These are phyloP conservation scores for Jacaranda mimosifolia DNA, from an alignment of 257 asterid species.

Conservation along the genomic window DNA sequence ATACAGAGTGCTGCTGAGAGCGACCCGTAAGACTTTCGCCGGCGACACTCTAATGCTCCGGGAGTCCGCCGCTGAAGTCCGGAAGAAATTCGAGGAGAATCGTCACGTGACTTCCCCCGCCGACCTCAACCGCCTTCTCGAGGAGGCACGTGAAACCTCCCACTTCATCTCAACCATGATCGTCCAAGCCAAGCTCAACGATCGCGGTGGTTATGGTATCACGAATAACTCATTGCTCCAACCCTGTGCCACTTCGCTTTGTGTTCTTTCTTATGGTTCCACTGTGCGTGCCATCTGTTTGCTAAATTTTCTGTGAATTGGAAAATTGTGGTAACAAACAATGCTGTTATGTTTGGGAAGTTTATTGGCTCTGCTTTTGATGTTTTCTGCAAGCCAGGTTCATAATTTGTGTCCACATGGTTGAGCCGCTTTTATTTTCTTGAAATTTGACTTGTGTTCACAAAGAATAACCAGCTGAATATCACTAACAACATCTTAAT, in stretches of 20 bases:
- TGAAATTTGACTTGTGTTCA: neutral
- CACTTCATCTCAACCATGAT: constrained; percentile 86
- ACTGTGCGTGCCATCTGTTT: constrained; percentile 49
- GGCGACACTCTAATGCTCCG: constrained; percentile 89
- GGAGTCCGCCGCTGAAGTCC: constrained; percentile 83
- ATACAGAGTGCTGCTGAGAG: constrained; percentile 81
- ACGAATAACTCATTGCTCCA: neutral
- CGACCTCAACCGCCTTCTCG: constrained; percentile 72
- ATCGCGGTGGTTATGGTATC: constrained; percentile 91
- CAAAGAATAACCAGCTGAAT: constrained; percentile 6
- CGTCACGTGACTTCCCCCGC: constrained; percentile 79
- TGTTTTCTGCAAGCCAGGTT: neutral
- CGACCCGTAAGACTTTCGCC: constrained; percentile 87
- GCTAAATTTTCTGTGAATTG: constrained; percentile 39
- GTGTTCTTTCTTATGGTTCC: neutral
- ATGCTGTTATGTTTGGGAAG: neutral
- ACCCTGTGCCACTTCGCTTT: neutral
- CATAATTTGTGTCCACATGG: neutral
- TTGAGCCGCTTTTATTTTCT: neutral
- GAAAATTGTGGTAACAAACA: neutral
- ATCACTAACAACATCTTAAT: constrained; percentile 1
- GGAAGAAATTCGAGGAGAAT: constrained; percentile 91
- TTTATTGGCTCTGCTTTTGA: neutral
- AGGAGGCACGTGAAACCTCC: constrained; percentile 92
- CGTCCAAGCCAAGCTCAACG: constrained; percentile 93